Evolutionary conservation across 129 eudicot genomes (phyloP).

Genomic region (Flaveria bidentis): DNA sequence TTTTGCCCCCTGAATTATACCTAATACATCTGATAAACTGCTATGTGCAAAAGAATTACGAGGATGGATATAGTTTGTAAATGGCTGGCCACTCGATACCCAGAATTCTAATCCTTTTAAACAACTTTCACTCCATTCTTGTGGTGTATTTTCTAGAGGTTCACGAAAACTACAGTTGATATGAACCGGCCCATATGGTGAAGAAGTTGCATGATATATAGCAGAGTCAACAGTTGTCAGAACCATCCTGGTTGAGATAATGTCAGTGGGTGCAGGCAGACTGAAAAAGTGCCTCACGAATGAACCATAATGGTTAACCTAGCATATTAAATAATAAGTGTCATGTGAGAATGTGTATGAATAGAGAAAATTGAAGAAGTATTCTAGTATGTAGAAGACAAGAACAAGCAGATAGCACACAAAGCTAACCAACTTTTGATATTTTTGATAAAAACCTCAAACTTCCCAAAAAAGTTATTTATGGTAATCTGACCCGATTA

Average conservation of each 20-base stretch:
- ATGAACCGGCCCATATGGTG: constrained; percentile 90
- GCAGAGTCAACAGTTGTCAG: constrained; percentile 88
- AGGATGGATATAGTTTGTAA: constrained; percentile 55
- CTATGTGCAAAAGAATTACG: constrained; percentile 42
- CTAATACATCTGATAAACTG: constrained; percentile 48
- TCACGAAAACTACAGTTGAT: constrained; percentile 91
- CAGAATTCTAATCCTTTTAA: constrained; percentile 71
- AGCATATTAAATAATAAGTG: constrained; percentile 1
- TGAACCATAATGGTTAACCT: constrained; percentile 83
- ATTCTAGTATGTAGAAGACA: neutral
- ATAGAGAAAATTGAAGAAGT: neutral
- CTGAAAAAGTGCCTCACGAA: constrained; percentile 64
- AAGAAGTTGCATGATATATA: constrained; percentile 59
- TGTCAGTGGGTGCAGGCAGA: constrained; percentile 88
- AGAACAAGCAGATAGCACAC: neutral
- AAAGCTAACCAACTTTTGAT: neutral
- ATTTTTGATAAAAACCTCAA: neutral
- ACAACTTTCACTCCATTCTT: constrained; percentile 58
- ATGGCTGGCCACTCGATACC: constrained; percentile 66
- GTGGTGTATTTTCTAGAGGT: constrained; percentile 69
- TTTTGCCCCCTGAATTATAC: constrained; percentile 59
- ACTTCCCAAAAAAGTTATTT: neutral
- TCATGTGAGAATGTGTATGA: neutral
- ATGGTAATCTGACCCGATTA: constrained; percentile 6
- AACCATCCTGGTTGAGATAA: constrained; percentile 74